A percentile compares a stretch with the other conserved stretches of the same genome.
phyloP scores from a whole-genome alignment of 2,329 filamentous ascomycete genomes.

The Clarireedia hainanense region DNA sequence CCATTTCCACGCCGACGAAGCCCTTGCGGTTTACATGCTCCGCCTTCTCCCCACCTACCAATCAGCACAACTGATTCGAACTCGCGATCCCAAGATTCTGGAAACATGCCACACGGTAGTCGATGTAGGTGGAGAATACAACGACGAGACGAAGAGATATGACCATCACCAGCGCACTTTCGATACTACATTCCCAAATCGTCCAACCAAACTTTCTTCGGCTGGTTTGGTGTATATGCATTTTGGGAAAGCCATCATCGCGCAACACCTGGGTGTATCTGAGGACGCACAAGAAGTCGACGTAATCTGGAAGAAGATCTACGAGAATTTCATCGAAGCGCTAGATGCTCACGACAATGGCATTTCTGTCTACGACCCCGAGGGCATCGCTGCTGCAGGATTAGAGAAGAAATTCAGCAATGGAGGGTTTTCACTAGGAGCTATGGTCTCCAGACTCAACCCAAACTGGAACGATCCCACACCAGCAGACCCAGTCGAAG shows the following conservation, averaged over 20 bases:
- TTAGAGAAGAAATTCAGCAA: slow-evolving; percentile 77
- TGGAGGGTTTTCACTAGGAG: slow-evolving; percentile 75
- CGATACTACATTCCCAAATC: slow-evolving; percentile 72
- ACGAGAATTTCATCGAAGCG: slow-evolving; percentile 88
- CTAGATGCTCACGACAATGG: slow-evolving; percentile 98
- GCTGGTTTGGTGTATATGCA: slow-evolving; percentile 94
- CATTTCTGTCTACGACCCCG: slow-evolving; percentile 72
- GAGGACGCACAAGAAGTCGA: slow-evolving; percentile 60
- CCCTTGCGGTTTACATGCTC: slow-evolving; percentile 92
- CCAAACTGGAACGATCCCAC: slow-evolving; percentile 66
- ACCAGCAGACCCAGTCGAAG: slow-evolving; percentile 44
- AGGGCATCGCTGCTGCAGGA: slow-evolving; percentile 58
- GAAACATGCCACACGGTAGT: slow-evolving; percentile 87
- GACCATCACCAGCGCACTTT: slow-evolving; percentile 98
- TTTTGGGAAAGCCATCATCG: slow-evolving; percentile 80
- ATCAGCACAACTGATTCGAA: slow-evolving; percentile 69
- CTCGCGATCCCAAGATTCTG: slow-evolving; percentile 73
- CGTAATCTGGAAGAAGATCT: slow-evolving; percentile 79
- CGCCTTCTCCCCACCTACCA: slow-evolving; percentile 78
- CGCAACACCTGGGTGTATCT: slow-evolving; percentile 52
- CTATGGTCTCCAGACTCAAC: slow-evolving; percentile 75
- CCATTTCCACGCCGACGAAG: slow-evolving; percentile 98
- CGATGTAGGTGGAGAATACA: slow-evolving; percentile 95
- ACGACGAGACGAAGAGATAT: slow-evolving; percentile 67
- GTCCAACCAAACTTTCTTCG: slow-evolving; percentile 82